Conservation (phyloP, 2,329 filamentous ascomycete species). For the Piedraia hortae region DNA sequence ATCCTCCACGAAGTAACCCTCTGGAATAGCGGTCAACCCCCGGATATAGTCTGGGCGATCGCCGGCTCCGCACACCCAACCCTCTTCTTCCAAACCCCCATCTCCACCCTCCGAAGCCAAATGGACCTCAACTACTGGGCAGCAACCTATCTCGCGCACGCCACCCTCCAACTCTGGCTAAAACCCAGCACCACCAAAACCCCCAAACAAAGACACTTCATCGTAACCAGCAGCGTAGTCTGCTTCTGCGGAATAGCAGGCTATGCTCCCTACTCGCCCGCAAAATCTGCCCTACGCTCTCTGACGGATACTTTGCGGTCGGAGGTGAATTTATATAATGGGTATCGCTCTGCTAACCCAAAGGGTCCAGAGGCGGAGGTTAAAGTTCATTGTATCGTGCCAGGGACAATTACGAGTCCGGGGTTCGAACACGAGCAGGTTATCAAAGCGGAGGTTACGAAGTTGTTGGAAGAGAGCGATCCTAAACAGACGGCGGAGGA, state of each 20-base stretch:
- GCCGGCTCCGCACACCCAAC: constrained; percentile 48
- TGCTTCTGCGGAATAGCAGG: constrained; percentile 55
- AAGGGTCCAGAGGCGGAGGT: constrained; percentile 33
- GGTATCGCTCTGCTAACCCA: constrained; percentile 19
- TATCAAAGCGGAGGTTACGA: constrained; percentile 56
- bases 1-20: constrained; percentile 42
- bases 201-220: constrained; percentile 40
- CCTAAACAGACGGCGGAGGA: constrained; percentile 49
- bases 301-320: constrained; percentile 62
- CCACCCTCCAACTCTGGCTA: constrained; percentile 51
- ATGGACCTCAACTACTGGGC: constrained; percentile 91
- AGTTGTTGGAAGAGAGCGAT: constrained; percentile 57
- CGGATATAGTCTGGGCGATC: constrained; percentile 77
- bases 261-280: constrained; percentile 58
- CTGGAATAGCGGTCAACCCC: constrained; percentile 49
- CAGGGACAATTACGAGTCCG: constrained; percentile 54
- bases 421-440: constrained; percentile 50
- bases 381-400: constrained; percentile 55
- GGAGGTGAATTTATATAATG: constrained; percentile 68
- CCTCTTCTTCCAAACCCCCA: constrained; percentile 49
- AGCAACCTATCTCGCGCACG: constrained; percentile 60
- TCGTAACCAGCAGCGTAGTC: constrained; percentile 59
- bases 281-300: constrained; percentile 61
- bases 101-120: constrained; percentile 39
- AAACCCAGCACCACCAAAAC: constrained; percentile 13